Evolutionary conservation across 306 rosid genomes (phyloP).

Genomic region (Pyrus pyrifolia): DNA sequence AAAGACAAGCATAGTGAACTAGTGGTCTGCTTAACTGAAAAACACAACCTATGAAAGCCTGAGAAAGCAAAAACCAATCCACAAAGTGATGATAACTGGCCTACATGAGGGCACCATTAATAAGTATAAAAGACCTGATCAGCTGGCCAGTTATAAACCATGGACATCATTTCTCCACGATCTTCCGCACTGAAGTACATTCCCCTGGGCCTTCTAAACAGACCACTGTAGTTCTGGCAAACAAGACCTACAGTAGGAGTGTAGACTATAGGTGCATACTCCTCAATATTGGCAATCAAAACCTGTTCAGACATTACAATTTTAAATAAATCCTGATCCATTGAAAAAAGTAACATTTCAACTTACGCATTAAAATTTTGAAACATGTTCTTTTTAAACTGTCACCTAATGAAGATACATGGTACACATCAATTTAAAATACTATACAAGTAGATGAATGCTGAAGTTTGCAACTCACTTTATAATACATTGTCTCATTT

Average conservation of each 20-base stretch:
- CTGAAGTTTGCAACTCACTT: conserved; percentile 38
- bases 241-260: conserved; percentile 99
- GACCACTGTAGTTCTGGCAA: conserved; percentile 92
- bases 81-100: not conserved
- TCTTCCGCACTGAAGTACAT: conserved; percentile 97
- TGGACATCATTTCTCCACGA: conserved; percentile 99
- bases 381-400: not conserved
- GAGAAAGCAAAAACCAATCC: not conserved
- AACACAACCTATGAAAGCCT: not conserved
- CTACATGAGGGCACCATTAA: not conserved
- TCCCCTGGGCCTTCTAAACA: conserved; percentile 98
- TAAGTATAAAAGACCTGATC: conserved; percentile 58
- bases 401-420: not conserved
- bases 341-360: not conserved
- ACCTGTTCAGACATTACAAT: conserved; percentile 46
- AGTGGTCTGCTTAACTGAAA: not conserved
- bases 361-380: not conserved
- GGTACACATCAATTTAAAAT: not conserved
- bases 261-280: conserved; percentile 91
- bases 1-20: not conserved
- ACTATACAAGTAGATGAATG: not conserved
- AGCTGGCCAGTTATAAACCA: conserved; percentile 99
- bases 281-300: conserved; percentile 86
- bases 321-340: conserved; percentile 3
- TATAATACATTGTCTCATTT: conserved; percentile 95